phyloP scores from a whole-genome alignment of 495 filamentous ascomycete species.

The Peziza echinospora region DNA sequence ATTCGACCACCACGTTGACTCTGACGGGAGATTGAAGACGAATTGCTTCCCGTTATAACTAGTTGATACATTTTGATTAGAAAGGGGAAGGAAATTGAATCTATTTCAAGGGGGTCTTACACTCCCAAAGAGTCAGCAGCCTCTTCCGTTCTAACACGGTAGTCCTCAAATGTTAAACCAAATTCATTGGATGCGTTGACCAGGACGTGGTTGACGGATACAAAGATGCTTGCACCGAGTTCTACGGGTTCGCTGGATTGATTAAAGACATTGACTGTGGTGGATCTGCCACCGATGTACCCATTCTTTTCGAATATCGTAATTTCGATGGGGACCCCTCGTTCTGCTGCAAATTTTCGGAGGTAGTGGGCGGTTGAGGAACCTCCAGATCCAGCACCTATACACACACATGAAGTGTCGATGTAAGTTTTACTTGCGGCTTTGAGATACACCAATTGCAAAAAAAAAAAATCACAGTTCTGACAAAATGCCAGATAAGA shows the following conservation, averaged over 20 bases:
- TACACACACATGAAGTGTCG: too few species aligned
- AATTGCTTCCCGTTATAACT: conserved; percentile 70
- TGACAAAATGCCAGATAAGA: too few species aligned
- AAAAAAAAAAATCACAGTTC: too few species aligned
- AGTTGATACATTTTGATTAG: too few species aligned
- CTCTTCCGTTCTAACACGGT: conserved; percentile 17
- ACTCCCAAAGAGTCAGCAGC: conserved; percentile 23
- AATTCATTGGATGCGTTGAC: conserved; percentile 52
- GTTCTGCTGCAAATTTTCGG: conserved; percentile 37
- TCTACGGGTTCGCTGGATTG: conserved; percentile 53
- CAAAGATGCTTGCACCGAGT: conserved; percentile 82
- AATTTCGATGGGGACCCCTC: conserved; percentile 40
- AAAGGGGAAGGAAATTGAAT: too few species aligned
- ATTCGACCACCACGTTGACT: conserved; percentile 54
- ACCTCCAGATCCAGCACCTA: conserved; percentile 80
- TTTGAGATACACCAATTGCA: too few species aligned
- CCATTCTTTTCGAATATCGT: conserved; percentile 68
- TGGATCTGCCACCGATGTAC: conserved; percentile 71
- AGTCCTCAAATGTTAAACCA: conserved; percentile 30
- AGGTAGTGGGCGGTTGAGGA: conserved; percentile 73
- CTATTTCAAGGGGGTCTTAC: conserved; percentile 22
- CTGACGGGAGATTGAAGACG: conserved; percentile 35
- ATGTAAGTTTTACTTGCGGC: too few species aligned
- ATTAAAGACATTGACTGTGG: conserved; percentile 63
- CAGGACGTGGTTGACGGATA: conserved; percentile 65